A percentile compares a stretch with the other conserved stretches of the same genome.
Conservation (phyloP, 1,284 basidiomycete genomes). For the Tilletia walkeri region DNA sequence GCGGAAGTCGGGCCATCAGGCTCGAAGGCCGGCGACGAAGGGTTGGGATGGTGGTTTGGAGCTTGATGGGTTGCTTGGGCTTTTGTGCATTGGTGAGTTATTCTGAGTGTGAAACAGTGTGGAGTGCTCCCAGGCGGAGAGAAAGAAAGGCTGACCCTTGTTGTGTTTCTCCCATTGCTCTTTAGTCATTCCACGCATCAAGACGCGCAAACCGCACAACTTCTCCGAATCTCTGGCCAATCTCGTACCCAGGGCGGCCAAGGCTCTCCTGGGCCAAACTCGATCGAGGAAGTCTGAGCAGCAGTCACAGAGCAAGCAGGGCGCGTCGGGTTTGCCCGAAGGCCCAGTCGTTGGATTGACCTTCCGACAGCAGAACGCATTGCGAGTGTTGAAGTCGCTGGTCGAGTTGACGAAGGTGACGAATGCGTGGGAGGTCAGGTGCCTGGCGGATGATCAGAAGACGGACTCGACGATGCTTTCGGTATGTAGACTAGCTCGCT, state of each 20-base stretch:
- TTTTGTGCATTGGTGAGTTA: constrained; percentile 15
- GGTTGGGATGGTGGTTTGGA: constrained; percentile 6
- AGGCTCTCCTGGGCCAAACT: background rate
- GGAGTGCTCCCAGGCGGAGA: too few relatives aligned
- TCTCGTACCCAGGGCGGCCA: constrained; percentile 24
- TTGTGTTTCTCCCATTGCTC: background rate
- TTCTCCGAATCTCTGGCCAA: constrained; percentile 36
- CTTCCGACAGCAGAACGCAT: constrained; percentile 28
- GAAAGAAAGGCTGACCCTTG: constrained; percentile 1
- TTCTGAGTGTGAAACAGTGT: too few relatives aligned
- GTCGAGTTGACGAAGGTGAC: constrained; percentile 15
- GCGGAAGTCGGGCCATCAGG: constrained; percentile 14
- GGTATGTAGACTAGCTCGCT: background rate
- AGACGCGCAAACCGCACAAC: constrained; percentile 39
- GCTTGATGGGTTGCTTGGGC: constrained; percentile 8
- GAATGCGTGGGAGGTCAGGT: constrained; percentile 16
- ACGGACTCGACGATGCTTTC: constrained; percentile 2
- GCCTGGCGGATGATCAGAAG: constrained; percentile 6
- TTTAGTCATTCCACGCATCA: constrained; percentile 37
- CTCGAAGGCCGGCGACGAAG: constrained; percentile 7
- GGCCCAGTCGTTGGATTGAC: constrained; percentile 16
- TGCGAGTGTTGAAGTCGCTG: constrained; percentile 22
- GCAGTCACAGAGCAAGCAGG: background rate
- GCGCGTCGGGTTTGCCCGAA: constrained; percentile 4
- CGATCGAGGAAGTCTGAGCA: constrained; percentile 5